Evolutionary conservation across 202 grass and related monocot genomes (phyloP).

Genomic region (Alloteropsis angusta): DNA sequence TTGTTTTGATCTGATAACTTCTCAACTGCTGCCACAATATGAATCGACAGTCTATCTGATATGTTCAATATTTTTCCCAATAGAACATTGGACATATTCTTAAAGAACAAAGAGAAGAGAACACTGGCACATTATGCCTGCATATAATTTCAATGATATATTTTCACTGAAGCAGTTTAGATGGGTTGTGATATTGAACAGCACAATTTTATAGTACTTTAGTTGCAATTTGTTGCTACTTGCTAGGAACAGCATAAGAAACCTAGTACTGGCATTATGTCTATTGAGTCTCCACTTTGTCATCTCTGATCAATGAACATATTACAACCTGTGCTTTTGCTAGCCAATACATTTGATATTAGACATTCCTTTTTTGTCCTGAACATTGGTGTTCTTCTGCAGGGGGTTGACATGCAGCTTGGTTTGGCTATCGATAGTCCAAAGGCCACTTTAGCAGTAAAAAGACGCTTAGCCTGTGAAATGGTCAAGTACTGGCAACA

Average conservation of each 20-base stretch:
- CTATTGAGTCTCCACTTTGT: background rate
- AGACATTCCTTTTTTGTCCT: background rate
- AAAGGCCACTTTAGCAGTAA: slow-evolving; percentile 94
- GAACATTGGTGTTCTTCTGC: background rate
- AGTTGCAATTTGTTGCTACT: background rate
- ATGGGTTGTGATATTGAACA: background rate
- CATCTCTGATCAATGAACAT: background rate
- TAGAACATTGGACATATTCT: background rate
- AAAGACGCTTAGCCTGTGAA: slow-evolving; percentile 91
- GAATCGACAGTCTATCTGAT: background rate
- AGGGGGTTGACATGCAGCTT: slow-evolving; percentile 95
- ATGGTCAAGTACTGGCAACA: slow-evolving; percentile 98
- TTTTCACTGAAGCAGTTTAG: background rate
- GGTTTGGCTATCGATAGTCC: slow-evolving; percentile 92
- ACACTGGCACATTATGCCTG: background rate
- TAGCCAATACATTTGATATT: background rate
- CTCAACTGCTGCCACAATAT: background rate
- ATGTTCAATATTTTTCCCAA: background rate
- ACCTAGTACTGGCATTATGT: slow-evolving; percentile 3
- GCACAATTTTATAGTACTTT: background rate
- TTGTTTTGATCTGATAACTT: background rate
- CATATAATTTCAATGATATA: background rate
- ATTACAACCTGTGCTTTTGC: background rate
- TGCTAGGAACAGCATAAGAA: background rate
- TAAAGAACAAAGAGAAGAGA: background rate